Evolutionary conservation across 306 rosid genomes (phyloP).

Genomic region (Dryas drummondii): DNA sequence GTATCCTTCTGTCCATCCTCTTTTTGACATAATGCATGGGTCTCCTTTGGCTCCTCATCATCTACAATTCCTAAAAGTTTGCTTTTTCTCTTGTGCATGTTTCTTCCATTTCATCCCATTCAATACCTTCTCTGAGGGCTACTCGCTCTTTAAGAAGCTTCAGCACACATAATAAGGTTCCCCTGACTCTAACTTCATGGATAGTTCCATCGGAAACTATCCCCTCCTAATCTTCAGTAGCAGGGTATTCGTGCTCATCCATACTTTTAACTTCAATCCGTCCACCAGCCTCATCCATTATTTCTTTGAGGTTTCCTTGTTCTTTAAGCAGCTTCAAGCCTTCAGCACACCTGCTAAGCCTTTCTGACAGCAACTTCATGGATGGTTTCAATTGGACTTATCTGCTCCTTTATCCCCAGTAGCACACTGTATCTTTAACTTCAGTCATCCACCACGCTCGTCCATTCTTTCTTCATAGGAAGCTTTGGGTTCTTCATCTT

Average conservation of each 20-base stretch:
- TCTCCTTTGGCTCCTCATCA: constrained; percentile 58
- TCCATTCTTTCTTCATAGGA: constrained; percentile 48
- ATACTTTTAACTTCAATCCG: constrained; percentile 72
- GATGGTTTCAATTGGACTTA: too few species aligned
- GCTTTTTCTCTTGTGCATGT: constrained; percentile 97
- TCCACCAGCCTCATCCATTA: too few species aligned
- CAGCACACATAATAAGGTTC: constrained; percentile 78
- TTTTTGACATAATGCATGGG: constrained; percentile 13
- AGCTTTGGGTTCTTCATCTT: constrained; percentile 58
- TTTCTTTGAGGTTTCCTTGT: too few species aligned
- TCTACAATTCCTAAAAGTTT: constrained; percentile 82
- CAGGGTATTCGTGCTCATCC: constrained; percentile 45
- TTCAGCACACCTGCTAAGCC: too few species aligned
- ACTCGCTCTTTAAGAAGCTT: constrained; percentile 88
- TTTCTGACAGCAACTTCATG: too few species aligned
- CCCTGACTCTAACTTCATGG: constrained; percentile 86
- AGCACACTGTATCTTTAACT: too few species aligned
- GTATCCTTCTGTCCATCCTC: constrained; percentile 30
- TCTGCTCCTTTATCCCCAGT: too few species aligned
- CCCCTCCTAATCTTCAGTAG: constrained; percentile 56
- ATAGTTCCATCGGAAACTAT: constrained; percentile 76
- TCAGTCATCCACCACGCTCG: constrained; percentile 63
- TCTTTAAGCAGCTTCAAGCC: too few species aligned
- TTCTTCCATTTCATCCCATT: constrained; percentile 88
- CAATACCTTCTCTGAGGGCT: constrained; percentile 81